phyloP scores from a whole-genome alignment of 208 protist species.

The Acanthamoeba divionensis region DNA sequence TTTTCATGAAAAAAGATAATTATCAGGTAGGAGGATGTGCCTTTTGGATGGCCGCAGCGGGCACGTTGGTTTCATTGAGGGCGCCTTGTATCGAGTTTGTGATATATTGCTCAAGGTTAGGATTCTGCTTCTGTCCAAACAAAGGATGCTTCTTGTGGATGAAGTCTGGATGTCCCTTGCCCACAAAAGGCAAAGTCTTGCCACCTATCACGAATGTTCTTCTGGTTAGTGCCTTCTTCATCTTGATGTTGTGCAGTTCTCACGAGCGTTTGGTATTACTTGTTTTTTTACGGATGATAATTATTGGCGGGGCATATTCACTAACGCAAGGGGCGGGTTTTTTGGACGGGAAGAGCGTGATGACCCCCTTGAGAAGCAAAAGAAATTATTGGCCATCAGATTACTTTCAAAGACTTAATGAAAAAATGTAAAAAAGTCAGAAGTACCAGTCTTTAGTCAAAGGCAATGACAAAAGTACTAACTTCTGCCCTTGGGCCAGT shows the following conservation, averaged over 20 bases:
- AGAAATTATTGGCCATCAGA: neutral
- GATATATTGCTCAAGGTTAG: slow-evolving; percentile 82
- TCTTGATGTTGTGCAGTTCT: neutral
- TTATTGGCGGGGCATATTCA: too few relatives aligned
- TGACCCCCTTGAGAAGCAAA: too few relatives aligned
- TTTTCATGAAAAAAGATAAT: neutral
- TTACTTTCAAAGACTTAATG: neutral
- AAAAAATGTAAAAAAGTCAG: neutral
- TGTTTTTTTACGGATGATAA: neutral
- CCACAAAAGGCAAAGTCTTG: slow-evolving; percentile 86
- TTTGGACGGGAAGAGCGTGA: too few relatives aligned
- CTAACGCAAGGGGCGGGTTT: too few relatives aligned
- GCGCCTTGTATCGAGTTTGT: slow-evolving; percentile 63
- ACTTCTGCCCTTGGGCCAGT: too few relatives aligned
- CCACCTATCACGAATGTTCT: slow-evolving; percentile 85
- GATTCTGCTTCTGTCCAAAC: slow-evolving; percentile 88
- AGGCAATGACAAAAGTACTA: too few relatives aligned
- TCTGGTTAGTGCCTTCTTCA: neutral
- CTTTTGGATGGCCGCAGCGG: slow-evolving; percentile 80
- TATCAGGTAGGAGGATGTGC: neutral
- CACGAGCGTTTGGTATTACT: neutral
- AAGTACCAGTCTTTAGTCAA: too few relatives aligned
- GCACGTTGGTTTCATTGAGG: slow-evolving; percentile 69
- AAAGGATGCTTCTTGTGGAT: slow-evolving; percentile 89
- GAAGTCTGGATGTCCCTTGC: slow-evolving; percentile 87